Evolutionary conservation across 768 basidiomycete species (phyloP).

Genomic region (Pholiota conissans): DNA sequence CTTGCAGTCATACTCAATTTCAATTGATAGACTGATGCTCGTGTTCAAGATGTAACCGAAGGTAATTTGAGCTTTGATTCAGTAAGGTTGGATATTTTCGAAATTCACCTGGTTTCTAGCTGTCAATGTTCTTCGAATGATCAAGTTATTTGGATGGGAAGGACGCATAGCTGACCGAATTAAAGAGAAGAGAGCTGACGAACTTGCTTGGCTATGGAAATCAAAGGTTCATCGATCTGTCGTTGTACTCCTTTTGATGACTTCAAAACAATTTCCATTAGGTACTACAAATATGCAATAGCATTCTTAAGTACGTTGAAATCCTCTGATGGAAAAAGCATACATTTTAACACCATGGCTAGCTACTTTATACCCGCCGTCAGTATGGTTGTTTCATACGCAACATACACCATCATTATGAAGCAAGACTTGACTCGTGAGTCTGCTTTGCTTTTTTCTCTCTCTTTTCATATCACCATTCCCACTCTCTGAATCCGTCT

Average conservation of each 20-base stretch:
- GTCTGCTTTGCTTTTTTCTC: background rate
- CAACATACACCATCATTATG: conserved; percentile 50
- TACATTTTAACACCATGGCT: background rate
- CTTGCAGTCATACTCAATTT: background rate
- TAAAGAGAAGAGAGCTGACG: conserved; percentile 57
- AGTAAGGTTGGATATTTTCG: background rate
- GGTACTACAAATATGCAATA: conserved; percentile 9
- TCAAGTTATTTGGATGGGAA: conserved; percentile 74
- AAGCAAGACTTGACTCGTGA: conserved; percentile 34
- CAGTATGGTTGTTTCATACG: conserved; percentile 67
- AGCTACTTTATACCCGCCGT: conserved; percentile 41
- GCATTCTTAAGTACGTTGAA: background rate
- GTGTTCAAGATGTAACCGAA: conserved; percentile 64
- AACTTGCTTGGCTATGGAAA: conserved; percentile 55
- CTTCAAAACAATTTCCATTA: background rate
- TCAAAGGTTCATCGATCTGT: conserved; percentile 47
- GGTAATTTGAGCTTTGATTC: conserved; percentile 28
- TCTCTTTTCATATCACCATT: background rate
- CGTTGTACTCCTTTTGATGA: conserved; percentile 29
- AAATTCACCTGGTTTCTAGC: conserved; percentile 32
- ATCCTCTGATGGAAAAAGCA: background rate
- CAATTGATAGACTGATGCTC: conserved; percentile 43
- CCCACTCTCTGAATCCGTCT: too few relatives aligned
- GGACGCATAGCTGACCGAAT: conserved; percentile 53
- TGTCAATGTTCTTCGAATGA: conserved; percentile 58